Evolutionary conservation across 768 basidiomycete species (phyloP).

Genomic region (Aureoboletus auriporus): DNA sequence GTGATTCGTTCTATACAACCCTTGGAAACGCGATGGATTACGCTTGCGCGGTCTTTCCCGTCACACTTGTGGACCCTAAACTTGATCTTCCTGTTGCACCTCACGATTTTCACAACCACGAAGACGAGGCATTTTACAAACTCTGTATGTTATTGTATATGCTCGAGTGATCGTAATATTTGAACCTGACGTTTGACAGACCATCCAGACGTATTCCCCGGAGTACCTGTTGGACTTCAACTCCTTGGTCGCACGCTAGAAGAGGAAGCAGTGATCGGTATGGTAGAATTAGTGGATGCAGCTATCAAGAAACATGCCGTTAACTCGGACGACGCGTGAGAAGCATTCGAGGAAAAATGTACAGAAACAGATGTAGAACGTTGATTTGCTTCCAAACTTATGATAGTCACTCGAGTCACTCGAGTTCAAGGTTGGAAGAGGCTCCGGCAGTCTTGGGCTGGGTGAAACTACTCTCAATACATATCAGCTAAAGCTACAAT

Average conservation of each 20-base stretch:
- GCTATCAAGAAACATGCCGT: constrained; percentile 28
- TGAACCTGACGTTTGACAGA: constrained; percentile 24
- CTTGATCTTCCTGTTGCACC: constrained; percentile 34
- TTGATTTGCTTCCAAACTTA: no score
- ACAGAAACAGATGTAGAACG: no score
- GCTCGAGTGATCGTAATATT: background rate
- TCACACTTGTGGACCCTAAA: constrained; percentile 40
- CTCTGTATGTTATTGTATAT: constrained; percentile 35
- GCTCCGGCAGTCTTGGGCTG: background rate
- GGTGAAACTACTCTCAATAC: background rate
- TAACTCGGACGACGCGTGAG: background rate
- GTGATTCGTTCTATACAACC: constrained; percentile 42
- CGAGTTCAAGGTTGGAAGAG: background rate
- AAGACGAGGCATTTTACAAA: constrained; percentile 42
- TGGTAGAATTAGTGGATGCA: constrained; percentile 42
- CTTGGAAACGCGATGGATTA: constrained; percentile 49
- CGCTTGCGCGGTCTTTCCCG: constrained; percentile 42
- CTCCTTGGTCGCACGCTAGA: constrained; percentile 44
- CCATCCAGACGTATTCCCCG: constrained; percentile 41
- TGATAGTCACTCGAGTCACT: no score
- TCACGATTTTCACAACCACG: constrained; percentile 38
- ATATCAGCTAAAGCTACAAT: background rate
- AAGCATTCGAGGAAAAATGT: background rate
- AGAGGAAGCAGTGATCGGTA: constrained; percentile 49
- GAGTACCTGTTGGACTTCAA: constrained; percentile 47